Evolutionary conservation across 2,329 filamentous ascomycete genomes (phyloP).

Genomic region (Incumbomyces delicatus): DNA sequence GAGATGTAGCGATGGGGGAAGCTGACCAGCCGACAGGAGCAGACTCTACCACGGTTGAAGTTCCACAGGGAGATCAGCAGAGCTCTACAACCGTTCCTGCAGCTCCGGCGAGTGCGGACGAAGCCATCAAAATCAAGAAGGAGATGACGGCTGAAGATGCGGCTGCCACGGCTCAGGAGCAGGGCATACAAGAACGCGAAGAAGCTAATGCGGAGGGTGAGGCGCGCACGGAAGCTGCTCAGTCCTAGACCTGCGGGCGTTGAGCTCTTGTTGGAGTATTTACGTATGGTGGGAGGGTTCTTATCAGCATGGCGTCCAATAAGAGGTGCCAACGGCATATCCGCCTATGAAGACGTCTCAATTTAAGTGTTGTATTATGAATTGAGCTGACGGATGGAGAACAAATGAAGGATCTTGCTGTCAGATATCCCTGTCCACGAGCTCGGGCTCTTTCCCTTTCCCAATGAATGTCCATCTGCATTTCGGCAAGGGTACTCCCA

Average conservation of each 20-base stretch:
- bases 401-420: no score
- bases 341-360: no score
- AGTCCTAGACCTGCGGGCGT: not conserved
- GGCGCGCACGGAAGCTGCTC: conserved; percentile 18
- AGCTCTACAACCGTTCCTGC: conserved; percentile 11
- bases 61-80: conserved; percentile 12
- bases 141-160: conserved; percentile 21
- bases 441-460: no score
- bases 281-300: no score
- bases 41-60: conserved; percentile 20
- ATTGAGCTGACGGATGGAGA: no score
- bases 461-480: no score
- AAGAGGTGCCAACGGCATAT: no score
- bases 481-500: no score
- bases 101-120: not conserved
- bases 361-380: no score
- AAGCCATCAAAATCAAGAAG: conserved; percentile 15
- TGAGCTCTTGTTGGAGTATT: no score
- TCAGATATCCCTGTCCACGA: no score
- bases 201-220: conserved; percentile 25
- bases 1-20: conserved; percentile 31
- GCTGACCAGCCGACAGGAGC: conserved; percentile 25
- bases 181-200: conserved; percentile 22
- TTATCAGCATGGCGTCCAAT: no score
- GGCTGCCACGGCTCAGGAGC: conserved; percentile 23